Conservation (phyloP, 805 yeast species). For the Kluyveromyces nonfermentans region DNA sequence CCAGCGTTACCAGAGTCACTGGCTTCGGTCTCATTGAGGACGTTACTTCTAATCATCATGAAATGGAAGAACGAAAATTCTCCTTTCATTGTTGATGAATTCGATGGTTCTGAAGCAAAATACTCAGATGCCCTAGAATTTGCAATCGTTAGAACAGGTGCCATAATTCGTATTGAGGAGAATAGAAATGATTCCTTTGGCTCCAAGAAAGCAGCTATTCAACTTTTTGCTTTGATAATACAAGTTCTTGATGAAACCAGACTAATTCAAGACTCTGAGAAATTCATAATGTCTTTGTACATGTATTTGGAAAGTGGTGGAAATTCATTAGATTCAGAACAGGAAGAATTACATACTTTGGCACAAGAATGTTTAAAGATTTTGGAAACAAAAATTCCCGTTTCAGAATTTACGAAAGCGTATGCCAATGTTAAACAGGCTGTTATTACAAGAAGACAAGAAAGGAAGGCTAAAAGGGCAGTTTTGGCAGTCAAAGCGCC, state of each 20-base stretch:
- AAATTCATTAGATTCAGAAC: slow-evolving; percentile 29
- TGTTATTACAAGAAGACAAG: slow-evolving; percentile 57
- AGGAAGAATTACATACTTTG: slow-evolving; percentile 42
- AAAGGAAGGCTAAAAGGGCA: slow-evolving; percentile 67
- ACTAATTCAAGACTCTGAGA: slow-evolving; percentile 36
- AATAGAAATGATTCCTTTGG: slow-evolving; percentile 41
- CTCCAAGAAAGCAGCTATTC: slow-evolving; percentile 62
- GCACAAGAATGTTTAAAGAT: slow-evolving; percentile 60
- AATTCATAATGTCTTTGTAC: slow-evolving; percentile 45
- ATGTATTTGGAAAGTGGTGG: slow-evolving; percentile 36
- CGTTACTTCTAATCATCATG: slow-evolving; percentile 49
- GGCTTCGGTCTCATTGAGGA: slow-evolving; percentile 56
- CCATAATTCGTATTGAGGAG: slow-evolving; percentile 58
- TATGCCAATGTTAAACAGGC: slow-evolving; percentile 55
- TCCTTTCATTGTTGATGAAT: slow-evolving; percentile 28
- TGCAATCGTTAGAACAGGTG: slow-evolving; percentile 50
- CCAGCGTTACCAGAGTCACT: slow-evolving; percentile 58
- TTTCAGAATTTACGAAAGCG: slow-evolving; percentile 52
- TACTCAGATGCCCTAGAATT: slow-evolving; percentile 22
- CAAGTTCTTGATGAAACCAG: slow-evolving; percentile 40
- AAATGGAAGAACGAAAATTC: slow-evolving; percentile 48
- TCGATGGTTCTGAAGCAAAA: slow-evolving; percentile 14
- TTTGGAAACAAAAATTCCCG: slow-evolving; percentile 61
- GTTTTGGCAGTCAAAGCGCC: slow-evolving; percentile 72
- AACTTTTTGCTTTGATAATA: slow-evolving; percentile 54